Evolutionary conservation across 148 eudicot genomes (phyloP).

Genomic region (Nepenthes mirabilis): DNA sequence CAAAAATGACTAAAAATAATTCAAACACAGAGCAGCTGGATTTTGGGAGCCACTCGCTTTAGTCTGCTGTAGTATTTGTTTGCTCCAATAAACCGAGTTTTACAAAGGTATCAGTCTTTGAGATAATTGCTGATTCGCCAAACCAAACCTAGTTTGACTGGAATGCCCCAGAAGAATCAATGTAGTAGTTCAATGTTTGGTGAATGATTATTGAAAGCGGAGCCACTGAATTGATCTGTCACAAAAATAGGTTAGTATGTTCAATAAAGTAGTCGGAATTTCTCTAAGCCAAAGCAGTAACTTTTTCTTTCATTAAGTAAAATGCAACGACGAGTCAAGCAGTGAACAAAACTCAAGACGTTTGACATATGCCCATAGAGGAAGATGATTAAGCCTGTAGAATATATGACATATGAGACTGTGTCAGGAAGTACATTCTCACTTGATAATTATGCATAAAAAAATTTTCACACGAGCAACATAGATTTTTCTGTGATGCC

Average conservation of each 20-base stretch:
- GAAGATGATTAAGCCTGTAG: background rate
- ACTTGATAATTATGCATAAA: too few relatives aligned
- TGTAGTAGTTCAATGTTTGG: slow-evolving; percentile 24
- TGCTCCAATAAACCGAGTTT: slow-evolving; percentile 67
- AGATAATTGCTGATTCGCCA: slow-evolving; percentile 76
- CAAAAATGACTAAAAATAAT: background rate
- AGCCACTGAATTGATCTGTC: slow-evolving; percentile 66
- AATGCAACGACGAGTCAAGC: too few relatives aligned
- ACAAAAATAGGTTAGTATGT: slow-evolving; percentile 1
- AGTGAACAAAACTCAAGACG: too few relatives aligned
- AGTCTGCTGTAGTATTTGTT: slow-evolving; percentile 84
- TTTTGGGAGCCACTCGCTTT: slow-evolving; percentile 33
- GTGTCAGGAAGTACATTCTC: too few relatives aligned
- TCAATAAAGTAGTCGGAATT: background rate
- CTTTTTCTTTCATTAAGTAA: too few relatives aligned
- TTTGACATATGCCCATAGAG: background rate
- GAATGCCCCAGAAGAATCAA: slow-evolving; percentile 26
- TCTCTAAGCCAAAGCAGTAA: background rate
- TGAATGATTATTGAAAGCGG: slow-evolving; percentile 38
- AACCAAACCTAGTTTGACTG: slow-evolving; percentile 68
- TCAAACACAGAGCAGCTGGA: background rate
- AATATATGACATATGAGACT: background rate
- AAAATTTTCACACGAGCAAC: too few relatives aligned
- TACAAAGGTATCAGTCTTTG: slow-evolving; percentile 39
- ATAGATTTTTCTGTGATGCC: background rate